Base-by-base conservation (phyloP, 768 basidiomycete genomes). In the Agaricus subrufescens region DNA sequence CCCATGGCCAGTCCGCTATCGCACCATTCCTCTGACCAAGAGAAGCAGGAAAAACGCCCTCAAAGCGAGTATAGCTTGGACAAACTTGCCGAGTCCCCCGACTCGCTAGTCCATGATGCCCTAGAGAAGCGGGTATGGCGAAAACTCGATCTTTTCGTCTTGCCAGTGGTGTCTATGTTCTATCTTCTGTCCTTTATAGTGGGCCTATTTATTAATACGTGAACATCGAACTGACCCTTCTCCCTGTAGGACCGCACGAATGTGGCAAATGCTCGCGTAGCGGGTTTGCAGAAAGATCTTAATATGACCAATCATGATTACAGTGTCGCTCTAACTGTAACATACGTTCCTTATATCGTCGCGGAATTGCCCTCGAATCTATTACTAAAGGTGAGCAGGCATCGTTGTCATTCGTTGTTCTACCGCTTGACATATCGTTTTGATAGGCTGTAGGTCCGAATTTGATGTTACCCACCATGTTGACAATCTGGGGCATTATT, bases 401-500 rank as follows among this genome's bases (percentile, higher is more conserved):
- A n/a, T 6, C 5, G 23, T 12, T 26, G 29, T 26, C 26, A 9
- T 1, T 1, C 31, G 34, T 34, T 34, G 3, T 34, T 11, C 3
- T 34, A 3, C 8, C 34, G 11, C 34, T 8, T 4, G 3, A 3
- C 26, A 48, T n/a, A 37, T 50, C 14, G 7, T 11, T 34, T 30
- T n/a, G 6, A 3, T 54, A 75, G 71, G 62, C 76, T 45, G 80
- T 84, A 2, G 82, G 86, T 1, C 77, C 84, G n/a, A 75, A 81
- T 55, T 68, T 81, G 46, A 75, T 86, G 64, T 59, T 81, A 48
- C 87, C 88, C 0, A 67, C 79, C 1, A 81, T 87, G 77, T 67
- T 87, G 47, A 75, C 79, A 0, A 61, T 81, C 1, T 90, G 88
- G 87, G 87, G 87, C n/a, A 46, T 87, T n/a, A 76, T 84, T 12